Evolutionary conservation across 2,329 filamentous ascomycete species (phyloP), one percentile per base, ranked within the genome.

Genomic region (Epichloe sylvatica): DNA sequence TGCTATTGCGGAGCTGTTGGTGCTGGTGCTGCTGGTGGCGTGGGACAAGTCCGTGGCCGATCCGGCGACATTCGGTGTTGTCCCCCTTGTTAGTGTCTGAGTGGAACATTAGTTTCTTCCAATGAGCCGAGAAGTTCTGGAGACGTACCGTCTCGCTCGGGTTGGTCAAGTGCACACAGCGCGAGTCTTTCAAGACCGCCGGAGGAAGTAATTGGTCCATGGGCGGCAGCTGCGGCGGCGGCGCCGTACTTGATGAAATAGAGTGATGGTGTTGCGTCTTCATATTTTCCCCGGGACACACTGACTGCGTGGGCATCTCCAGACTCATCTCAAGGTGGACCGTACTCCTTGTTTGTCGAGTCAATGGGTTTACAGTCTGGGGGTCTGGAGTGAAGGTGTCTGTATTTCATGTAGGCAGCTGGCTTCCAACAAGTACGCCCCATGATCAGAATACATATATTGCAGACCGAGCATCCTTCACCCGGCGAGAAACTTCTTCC

Each of bases 1-100:
- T 1, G 66, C 69, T 2, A 59, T 60, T 42, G 67, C 66, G 2
- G 66, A 68, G 5, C 57, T 55, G 50, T 58, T 64, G 12, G 64
- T 67, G 45, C 66, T 60, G 48, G 57, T 54, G 25, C 25, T 11
- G 5, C 58, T 55, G 50, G 58, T 64, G 25, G 61, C 60, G 4
- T 63, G 58, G 6, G 36, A 51, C 5, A 41, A 5, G 7, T 40
- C 37, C 3, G 46, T 33, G n/a, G 45, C 35, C 23, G 56, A 56
- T 11, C 61, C 64, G 2, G 34, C 15, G 33, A 36, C 30, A n/a
- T 39, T 37, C 15, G 40, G 35, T 21, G 45, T 47, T n/a, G 45
- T 41, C 21, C 57, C 60, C 19, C 60, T 57, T 19, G 62, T 62
- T 1, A 67, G 52, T 1, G 66, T 68, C 66, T 68, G 33, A 7